Percentiles rank a stretch among this genome's conserved stretches.
Evolutionary conservation across 2,329 filamentous ascomycete species (phyloP).

Genomic region (Arthrobotrys iridis): DNA sequence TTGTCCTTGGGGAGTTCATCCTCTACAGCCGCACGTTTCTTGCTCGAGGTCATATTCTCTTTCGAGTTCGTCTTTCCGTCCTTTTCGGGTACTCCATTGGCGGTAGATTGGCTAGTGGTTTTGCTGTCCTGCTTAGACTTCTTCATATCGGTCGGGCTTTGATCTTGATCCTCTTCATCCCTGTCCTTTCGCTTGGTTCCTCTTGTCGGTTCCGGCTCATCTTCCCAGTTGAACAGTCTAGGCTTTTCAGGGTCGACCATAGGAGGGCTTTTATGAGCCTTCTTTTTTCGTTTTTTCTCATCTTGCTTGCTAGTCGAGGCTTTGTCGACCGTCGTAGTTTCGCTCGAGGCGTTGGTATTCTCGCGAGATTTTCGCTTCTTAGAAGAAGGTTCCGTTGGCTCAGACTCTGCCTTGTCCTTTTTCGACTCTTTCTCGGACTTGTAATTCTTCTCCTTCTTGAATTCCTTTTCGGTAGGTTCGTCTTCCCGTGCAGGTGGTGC

Average conservation of each 20-base stretch:
- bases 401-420: constrained; percentile 8
- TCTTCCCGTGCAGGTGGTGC: not conserved
- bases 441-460: constrained; percentile 11
- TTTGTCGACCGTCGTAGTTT: not conserved
- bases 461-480: constrained; percentile 1
- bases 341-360: not conserved
- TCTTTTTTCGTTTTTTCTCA: constrained; percentile 36
- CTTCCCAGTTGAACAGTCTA: constrained; percentile 41
- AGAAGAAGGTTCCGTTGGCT: constrained; percentile 17
- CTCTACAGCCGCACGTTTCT: constrained; percentile 8
- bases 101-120: not conserved
- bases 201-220: constrained; percentile 27
- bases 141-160: constrained; percentile 12
- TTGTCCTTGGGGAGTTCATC: constrained; percentile 11
- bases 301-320: constrained; percentile 4
- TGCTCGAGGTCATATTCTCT: not conserved
- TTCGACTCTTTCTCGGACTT: constrained; percentile 6
- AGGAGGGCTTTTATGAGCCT: constrained; percentile 4
- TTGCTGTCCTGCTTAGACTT: constrained; percentile 15
- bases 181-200: constrained; percentile 32
- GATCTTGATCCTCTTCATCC: not conserved
- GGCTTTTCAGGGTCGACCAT: constrained; percentile 34
- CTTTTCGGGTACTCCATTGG: not conserved
- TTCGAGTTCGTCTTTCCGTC: not conserved
- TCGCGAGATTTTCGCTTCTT: constrained; percentile 38